These are phyloP conservation scores for Prototheca stagnorum DNA, from an alignment of 163 green algal species.

Conservation along the genomic window DNA sequence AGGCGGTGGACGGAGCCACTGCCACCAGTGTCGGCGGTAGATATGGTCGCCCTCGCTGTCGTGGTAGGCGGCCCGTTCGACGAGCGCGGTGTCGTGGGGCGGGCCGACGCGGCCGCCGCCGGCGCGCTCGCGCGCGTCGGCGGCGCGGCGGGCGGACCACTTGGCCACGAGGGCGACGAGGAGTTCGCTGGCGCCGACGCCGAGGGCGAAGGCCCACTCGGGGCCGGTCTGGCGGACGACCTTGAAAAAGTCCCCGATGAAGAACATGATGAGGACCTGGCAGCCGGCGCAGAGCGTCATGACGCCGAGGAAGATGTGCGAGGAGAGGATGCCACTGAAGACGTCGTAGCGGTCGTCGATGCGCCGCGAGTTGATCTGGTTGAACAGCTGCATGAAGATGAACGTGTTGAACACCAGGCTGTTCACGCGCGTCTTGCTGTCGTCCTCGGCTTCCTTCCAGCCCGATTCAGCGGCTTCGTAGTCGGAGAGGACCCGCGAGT, in stretches of 20 bases:
- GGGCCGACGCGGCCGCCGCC: not conserved
- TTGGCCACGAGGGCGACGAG: conserved; percentile 21
- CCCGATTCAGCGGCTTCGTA: conserved; percentile 12
- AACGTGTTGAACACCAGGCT: conserved; percentile 95
- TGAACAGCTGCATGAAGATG: conserved; percentile 89
- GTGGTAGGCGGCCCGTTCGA: not conserved
- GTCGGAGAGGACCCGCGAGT: conserved; percentile 5
- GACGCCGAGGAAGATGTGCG: conserved; percentile 64
- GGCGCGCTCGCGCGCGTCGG: not conserved
- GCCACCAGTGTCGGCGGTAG: conserved; percentile 1
- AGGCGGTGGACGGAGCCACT: not conserved
- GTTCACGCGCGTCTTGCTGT: conserved; percentile 31
- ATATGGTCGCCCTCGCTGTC: conserved; percentile 3
- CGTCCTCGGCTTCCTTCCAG: conserved; percentile 21
- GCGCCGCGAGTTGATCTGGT: conserved; percentile 79
- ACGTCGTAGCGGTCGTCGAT: conserved; percentile 82
- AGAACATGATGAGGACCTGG: conserved; percentile 43
- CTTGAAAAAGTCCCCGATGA: conserved; percentile 32
- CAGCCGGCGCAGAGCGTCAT: conserved; percentile 52
- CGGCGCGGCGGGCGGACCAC: conserved; percentile 8
- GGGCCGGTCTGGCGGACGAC: conserved; percentile 14
- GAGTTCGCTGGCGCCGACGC: conserved; percentile 17
- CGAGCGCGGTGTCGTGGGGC: not conserved
- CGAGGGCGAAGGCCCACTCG: conserved; percentile 31
- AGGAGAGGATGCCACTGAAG: conserved; percentile 52